Evolutionary conservation across 1,284 basidiomycete genomes (phyloP).

Genomic region (Blastosporella zonata): DNA sequence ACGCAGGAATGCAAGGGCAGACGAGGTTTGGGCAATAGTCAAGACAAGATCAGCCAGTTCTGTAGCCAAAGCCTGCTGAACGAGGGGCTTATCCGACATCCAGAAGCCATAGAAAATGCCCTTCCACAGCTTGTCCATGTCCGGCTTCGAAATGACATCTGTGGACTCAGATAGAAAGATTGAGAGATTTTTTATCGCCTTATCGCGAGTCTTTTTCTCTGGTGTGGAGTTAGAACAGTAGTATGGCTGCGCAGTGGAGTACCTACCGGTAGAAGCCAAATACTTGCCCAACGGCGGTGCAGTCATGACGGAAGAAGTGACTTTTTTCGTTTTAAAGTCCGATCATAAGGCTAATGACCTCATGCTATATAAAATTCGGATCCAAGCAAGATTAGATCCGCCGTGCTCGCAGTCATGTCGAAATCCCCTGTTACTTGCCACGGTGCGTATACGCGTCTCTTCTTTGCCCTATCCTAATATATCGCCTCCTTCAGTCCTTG

Average conservation of each 20-base stretch:
- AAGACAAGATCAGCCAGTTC: slow-evolving; percentile 84
- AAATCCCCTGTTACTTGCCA: slow-evolving; percentile 90
- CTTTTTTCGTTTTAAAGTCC: slow-evolving; percentile 29
- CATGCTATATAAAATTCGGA: slow-evolving; percentile 2
- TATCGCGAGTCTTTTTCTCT: slow-evolving; percentile 89
- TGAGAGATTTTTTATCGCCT: slow-evolving; percentile 77
- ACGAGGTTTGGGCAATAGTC: slow-evolving; percentile 55
- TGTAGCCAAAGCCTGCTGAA: slow-evolving; percentile 89
- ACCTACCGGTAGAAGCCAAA: slow-evolving; percentile 83
- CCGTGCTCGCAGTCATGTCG: slow-evolving; percentile 38
- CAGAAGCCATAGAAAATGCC: slow-evolving; percentile 98
- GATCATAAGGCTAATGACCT: slow-evolving; percentile 18
- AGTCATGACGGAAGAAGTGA: slow-evolving; percentile 26
- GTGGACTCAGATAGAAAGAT: slow-evolving; percentile 70
- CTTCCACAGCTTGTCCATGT: slow-evolving; percentile 96
- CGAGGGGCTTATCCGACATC: slow-evolving; percentile 99
- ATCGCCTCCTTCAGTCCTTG: slow-evolving; percentile 65
- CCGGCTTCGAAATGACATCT: slow-evolving; percentile 59
- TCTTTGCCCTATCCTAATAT: background rate
- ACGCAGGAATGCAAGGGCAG: slow-evolving; percentile 74
- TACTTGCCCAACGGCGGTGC: slow-evolving; percentile 80
- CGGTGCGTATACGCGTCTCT: slow-evolving; percentile 41
- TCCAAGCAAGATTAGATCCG: background rate
- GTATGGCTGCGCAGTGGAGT: background rate
- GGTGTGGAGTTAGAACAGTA: slow-evolving; percentile 21